Evolutionary conservation across 441 rosid genomes (phyloP), one percentile per base, ranked within the genome.

Genomic region (Eruca vesicaria): DNA sequence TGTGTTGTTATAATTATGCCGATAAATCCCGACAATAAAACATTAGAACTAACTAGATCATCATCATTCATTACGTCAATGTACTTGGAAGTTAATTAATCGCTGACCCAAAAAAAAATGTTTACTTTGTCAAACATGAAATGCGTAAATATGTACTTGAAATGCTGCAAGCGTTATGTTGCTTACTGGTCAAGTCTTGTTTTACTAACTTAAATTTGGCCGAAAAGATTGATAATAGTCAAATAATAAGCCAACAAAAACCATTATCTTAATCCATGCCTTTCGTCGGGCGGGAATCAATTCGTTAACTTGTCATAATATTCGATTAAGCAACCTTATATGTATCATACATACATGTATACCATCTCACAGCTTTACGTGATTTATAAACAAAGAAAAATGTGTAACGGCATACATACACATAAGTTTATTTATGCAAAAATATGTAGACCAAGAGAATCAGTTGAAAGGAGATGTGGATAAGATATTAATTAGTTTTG

Each of bases 401-500:
- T n/a, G 35, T 45, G 15, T 10, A 32, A 32, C 15, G 6, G 20
- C 19, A 32, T 36, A 41, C 45, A 69, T 29, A 41, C 45, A 69
- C 29, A 36, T 36, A 50, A 3, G 4, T 71, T 31, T 18, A 60
- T 19, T 16, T 48, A 7, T 59, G 31, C 68, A 23, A 75, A 75
- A 60, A 57, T 12, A 18, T 38, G n/a, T 69, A 53, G 66, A 70
- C 71, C 66, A 69, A 70, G 55, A 59, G 66, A 76, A 76, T 69
- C 43, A 71, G 64, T 57, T 43, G 8, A 43, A n/a, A 43, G 18
- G 50, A 14, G 18, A 43, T n/a, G 55, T 57, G 80, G 80, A 76
- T 76, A 70, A 70, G 71, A 48, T 45, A 70, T 76, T 76, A 70
- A 63, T 63, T 76, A 64, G 75, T 63, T 76, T 70, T 76, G 80